Evolutionary conservation across 1,284 basidiomycete species (phyloP).

Genomic region (Anthracocystis walkeri): DNA sequence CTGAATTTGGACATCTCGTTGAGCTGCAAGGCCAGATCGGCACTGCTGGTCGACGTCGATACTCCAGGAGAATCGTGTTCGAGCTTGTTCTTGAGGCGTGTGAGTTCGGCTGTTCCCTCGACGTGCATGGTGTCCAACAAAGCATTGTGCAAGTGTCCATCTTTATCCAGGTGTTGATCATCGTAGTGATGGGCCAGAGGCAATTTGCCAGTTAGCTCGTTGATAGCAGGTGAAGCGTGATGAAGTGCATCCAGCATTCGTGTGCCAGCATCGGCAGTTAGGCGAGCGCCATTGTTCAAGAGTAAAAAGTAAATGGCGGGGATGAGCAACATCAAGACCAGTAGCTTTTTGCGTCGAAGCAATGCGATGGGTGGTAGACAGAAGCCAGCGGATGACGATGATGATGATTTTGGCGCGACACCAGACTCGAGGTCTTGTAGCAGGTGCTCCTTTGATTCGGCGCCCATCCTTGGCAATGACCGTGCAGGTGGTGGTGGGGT

Average conservation of each 20-base stretch:
- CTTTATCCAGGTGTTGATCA: slow-evolving; percentile 25
- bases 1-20: slow-evolving; percentile 32
- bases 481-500: background rate
- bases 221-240: slow-evolving; percentile 30
- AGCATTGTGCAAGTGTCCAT: slow-evolving; percentile 37
- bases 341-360: slow-evolving; percentile 36
- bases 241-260: slow-evolving; percentile 33
- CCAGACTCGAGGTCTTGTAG: slow-evolving; percentile 37
- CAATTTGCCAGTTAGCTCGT: slow-evolving; percentile 30
- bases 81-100: slow-evolving; percentile 22
- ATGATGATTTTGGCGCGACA: slow-evolving; percentile 3
- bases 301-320: slow-evolving; percentile 28
- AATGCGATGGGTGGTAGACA: slow-evolving; percentile 39
- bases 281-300: slow-evolving; percentile 26
- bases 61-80: slow-evolving; percentile 3
- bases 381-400: slow-evolving; percentile 9
- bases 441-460: slow-evolving; percentile 21
- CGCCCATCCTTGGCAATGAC: slow-evolving; percentile 13
- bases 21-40: slow-evolving; percentile 18
- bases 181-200: slow-evolving; percentile 17
- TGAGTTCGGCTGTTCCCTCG: slow-evolving; percentile 26
- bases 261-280: slow-evolving; percentile 13
- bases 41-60: background rate
- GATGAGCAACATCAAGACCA: slow-evolving; percentile 17
- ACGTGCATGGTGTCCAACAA: slow-evolving; percentile 33